Evolutionary conservation across 1,284 basidiomycete genomes (phyloP).

Genomic region (Ustilago loliicola): DNA sequence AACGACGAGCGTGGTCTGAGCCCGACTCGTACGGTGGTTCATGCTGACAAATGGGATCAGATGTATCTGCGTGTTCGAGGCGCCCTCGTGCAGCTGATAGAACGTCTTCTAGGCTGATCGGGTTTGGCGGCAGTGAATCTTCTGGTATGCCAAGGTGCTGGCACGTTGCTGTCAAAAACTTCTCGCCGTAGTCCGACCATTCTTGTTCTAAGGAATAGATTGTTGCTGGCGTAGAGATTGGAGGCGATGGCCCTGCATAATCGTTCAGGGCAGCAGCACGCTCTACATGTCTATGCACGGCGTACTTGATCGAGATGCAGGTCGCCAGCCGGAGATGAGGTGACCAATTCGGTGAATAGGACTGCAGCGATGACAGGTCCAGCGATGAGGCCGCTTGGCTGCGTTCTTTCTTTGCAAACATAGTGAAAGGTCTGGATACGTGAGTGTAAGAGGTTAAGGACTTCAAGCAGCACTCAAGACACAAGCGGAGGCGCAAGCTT

Average conservation of each 20-base stretch:
- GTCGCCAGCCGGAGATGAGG: slow-evolving; percentile 55
- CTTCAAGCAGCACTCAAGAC: too few species aligned
- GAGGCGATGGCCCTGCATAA: neutral
- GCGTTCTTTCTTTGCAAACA: slow-evolving; percentile 36
- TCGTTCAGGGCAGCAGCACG: slow-evolving; percentile 32
- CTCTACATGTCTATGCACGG: slow-evolving; percentile 45
- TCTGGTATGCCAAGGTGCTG: slow-evolving; percentile 62
- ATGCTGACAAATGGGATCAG: slow-evolving; percentile 23
- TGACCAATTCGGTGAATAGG: slow-evolving; percentile 62
- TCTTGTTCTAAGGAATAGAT: slow-evolving; percentile 25
- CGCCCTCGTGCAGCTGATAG: slow-evolving; percentile 45
- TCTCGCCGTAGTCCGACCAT: slow-evolving; percentile 56
- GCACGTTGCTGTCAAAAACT: slow-evolving; percentile 64
- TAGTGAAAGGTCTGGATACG: too few species aligned
- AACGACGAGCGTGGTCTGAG: slow-evolving; percentile 42
- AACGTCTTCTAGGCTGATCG: slow-evolving; percentile 57
- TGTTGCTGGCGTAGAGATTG: neutral
- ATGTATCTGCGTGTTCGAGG: slow-evolving; percentile 25
- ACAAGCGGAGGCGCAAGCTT: too few species aligned
- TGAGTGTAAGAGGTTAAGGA: too few species aligned
- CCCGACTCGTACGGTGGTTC: slow-evolving; percentile 47
- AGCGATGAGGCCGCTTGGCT: slow-evolving; percentile 28
- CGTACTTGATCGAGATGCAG: slow-evolving; percentile 63
- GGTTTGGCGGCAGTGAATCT: slow-evolving; percentile 54
- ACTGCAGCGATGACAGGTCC: slow-evolving; percentile 56